Evolutionary conservation across 1,139 yeast species (phyloP), one percentile per base, ranked within the genome.

Genomic region (Magnusiomyces tetraspermus): DNA sequence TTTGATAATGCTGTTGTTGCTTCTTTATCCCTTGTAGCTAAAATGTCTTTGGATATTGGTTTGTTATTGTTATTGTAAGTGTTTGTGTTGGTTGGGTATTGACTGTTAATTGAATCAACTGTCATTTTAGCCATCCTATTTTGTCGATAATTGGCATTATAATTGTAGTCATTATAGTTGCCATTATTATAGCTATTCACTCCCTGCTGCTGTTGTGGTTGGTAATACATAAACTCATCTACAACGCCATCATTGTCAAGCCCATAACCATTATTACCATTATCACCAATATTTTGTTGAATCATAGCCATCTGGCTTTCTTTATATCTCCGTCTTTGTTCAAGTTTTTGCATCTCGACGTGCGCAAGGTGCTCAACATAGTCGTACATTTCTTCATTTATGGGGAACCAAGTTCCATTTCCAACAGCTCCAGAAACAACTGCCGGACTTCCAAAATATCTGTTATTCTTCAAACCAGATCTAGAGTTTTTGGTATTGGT

Each of bases 331-430:
- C 46, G 47, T 19, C 49, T 41, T 15, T 44, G 48, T 21, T 50
- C 42, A n/a, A 53, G 38, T 36, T 40, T 13, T 24, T 33, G 38
- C 15, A 28, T 44, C 41, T 53, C 55, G 11, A 42, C 45, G 8
- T 33, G 19, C 1, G 53, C 49, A 4, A 45, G 26, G 5, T 41
- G 19, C 15, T 45, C 43, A 13, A 51, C 53, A 22, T 46, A 19
- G 1, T 41, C 43, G 21, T 48, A 51, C 5, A 53, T 17, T 11
- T 28, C 51, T 26, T 43, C 45, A 24, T 53, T 49, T 19, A 53
- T 49, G 13, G 53, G 49, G 36, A 43, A 53, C 37, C 49, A 51
- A 2, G 54, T 53, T 17, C 56, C 56, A 23, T 53, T 51, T 2
- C 51, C 53, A 17, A 31, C 46, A 10, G 49, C 45, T 5, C 46